Base-by-base conservation (phyloP, 805 yeast species). In the Lipomyces kockii region DNA sequence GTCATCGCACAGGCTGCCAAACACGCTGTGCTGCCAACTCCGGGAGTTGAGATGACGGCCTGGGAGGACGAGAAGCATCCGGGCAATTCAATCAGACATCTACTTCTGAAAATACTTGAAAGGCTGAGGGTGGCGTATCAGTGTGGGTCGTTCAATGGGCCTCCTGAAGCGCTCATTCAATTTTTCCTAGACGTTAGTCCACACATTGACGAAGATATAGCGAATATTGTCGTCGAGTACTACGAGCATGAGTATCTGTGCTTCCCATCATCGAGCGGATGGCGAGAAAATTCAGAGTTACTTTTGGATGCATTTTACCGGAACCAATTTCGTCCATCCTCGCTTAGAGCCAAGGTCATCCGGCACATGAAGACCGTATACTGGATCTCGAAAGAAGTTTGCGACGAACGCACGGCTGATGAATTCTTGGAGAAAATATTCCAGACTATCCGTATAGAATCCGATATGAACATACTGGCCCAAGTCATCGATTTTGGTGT, bases 231-330 rank as follows among this genome's bases (percentile, higher is more conserved):
- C 2, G 74, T 89, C 34, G 76, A 79, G 2, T 83, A 79, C 71
- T 87, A 85, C 74, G 77, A 78, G 3, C 79, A 80, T 12, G 84
- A 85, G 62, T 82, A 83, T 62, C 73, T 83, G 37, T 89, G 93
- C 73, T 81, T 87, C 2, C 84, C 86, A 11, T 74, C 87, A 5
- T 77, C 83, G 37, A 79, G 83, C 0, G 76, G 80, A 8, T 89
- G 92, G 90, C 77, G 78, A 58, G 80, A 77, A 1, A 84, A 85
- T 69, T 78, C 85, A 53, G 75, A 76, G 6, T 75, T 77, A 37
- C 71, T 89, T 1, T 75, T 88, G 46, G 77, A 80, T n/a, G 78
- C 80, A 6, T 87, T 85, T 72, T 83, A 79, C 73, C 74, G 76
- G 73, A 74, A 74, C 37, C 63, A 9, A 72, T 72, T 54, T 64